Conservation (phyloP, 768 basidiomycete species). For the Podaxis rugospora region DNA sequence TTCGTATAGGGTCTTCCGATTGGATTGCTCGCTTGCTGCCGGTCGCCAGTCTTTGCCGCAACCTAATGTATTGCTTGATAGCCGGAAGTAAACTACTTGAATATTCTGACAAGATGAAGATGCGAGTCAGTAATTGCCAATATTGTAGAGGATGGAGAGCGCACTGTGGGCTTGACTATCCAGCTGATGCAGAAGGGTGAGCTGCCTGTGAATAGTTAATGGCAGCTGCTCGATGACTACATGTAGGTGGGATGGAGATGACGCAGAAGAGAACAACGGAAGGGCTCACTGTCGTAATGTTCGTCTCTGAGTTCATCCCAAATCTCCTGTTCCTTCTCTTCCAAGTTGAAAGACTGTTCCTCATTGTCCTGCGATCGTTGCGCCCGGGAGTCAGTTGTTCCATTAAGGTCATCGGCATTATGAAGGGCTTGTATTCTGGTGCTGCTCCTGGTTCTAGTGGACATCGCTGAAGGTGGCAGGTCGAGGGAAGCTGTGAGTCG, state of each 20-base stretch:
- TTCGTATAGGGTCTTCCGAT: background rate
- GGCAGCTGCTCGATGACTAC: slow-evolving; percentile 78
- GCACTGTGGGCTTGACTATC: slow-evolving; percentile 62
- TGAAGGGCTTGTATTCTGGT: slow-evolving; percentile 30
- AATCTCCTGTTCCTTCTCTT: slow-evolving; percentile 56
- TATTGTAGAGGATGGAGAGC: slow-evolving; percentile 10
- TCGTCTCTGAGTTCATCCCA: slow-evolving; percentile 79
- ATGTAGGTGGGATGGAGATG: background rate
- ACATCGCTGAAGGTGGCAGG: slow-evolving; percentile 20
- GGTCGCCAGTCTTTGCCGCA: slow-evolving; percentile 15
- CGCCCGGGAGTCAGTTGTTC: no score
- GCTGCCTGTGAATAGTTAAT: slow-evolving; percentile 66
- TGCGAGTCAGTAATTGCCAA: background rate
- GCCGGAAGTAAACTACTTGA: slow-evolving; percentile 36
- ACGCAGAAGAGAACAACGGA: background rate
- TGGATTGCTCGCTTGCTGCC: background rate
- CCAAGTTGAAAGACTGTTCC: slow-evolving; percentile 11
- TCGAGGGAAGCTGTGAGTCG: background rate
- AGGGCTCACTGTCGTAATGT: slow-evolving; percentile 63
- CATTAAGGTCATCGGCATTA: slow-evolving; percentile 24
- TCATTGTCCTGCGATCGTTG: slow-evolving; percentile 16
- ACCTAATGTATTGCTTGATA: slow-evolving; percentile 42
- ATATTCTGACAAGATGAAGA: slow-evolving; percentile 20
- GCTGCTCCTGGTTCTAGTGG: slow-evolving; percentile 44
- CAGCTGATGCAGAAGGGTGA: slow-evolving; percentile 65